phyloP scores from a whole-genome alignment of 495 filamentous ascomycete genomes.

The Aspergillus indologenus region DNA sequence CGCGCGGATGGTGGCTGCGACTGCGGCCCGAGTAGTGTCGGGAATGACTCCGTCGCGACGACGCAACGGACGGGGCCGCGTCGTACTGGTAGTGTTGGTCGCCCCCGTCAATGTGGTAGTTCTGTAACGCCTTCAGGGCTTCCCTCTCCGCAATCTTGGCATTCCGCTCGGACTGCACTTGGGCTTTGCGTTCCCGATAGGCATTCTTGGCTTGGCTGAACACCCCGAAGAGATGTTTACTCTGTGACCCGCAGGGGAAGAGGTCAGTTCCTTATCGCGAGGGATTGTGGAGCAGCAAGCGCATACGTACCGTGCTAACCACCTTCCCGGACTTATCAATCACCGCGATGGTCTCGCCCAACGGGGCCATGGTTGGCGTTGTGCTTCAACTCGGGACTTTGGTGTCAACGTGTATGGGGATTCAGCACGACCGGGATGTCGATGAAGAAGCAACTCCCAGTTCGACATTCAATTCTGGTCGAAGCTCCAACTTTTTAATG shows the following conservation, averaged over 20 bases:
- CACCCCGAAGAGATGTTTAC: conserved; percentile 80
- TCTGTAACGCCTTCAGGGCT: conserved; percentile 45
- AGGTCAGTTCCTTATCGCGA: conserved; percentile 25
- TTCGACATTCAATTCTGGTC: conserved; percentile 16
- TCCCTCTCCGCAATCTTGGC: conserved; percentile 54
- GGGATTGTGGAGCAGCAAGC: background rate
- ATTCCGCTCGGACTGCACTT: conserved; percentile 64
- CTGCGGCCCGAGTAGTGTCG: conserved; percentile 34
- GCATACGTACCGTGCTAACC: conserved; percentile 74
- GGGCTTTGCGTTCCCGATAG: conserved; percentile 78
- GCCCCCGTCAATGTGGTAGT: conserved; percentile 47
- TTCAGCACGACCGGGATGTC: conserved; percentile 7
- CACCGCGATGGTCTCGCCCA: conserved; percentile 78
- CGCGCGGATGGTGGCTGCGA: conserved; percentile 27
- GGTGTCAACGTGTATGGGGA: background rate
- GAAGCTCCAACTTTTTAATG: conserved; percentile 9
- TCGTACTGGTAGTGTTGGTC: too few species aligned
- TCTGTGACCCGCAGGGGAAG: conserved; percentile 46
- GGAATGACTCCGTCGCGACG: conserved; percentile 42
- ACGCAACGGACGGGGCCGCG: conserved; percentile 47
- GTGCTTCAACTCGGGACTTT: background rate
- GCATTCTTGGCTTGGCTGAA: conserved; percentile 85
- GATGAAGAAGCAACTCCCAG: background rate
- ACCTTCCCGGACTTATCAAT: conserved; percentile 92
- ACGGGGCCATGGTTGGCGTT: conserved; percentile 36